Evolutionary conservation across 2,329 filamentous ascomycete species (phyloP).

Genomic region (Exophiala phaeomuriformis): DNA sequence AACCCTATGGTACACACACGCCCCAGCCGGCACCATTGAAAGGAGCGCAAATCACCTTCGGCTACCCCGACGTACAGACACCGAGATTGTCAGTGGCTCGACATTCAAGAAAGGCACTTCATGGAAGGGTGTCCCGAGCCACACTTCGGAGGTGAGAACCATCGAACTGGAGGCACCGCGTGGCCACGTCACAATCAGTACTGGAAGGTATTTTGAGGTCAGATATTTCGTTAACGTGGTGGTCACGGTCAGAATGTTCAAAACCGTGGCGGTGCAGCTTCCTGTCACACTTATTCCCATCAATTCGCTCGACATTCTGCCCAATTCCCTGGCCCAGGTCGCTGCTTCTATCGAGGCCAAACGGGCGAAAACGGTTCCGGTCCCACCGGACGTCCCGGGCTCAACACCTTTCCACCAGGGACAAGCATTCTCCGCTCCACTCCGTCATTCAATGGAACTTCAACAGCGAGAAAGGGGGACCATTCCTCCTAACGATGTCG

Average conservation of each 20-base stretch:
- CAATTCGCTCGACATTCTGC: constrained; percentile 51
- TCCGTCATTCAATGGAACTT: constrained; percentile 45
- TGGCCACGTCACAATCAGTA: constrained; percentile 25
- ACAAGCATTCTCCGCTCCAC: constrained; percentile 47
- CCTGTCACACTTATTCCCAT: constrained; percentile 52
- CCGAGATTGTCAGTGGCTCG: constrained; percentile 40
- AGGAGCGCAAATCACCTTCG: constrained; percentile 46
- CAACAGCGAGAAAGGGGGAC: constrained; percentile 12
- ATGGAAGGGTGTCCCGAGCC: constrained; percentile 40
- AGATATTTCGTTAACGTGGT: constrained; percentile 49
- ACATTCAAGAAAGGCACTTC: constrained; percentile 33
- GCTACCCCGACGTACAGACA: constrained; percentile 47
- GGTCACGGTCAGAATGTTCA: constrained; percentile 41
- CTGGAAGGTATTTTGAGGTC: constrained; percentile 50
- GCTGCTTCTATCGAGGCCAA: constrained; percentile 50
- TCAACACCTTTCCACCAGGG: constrained; percentile 36
- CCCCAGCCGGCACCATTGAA: constrained; percentile 43
- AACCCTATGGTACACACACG: constrained; percentile 30
- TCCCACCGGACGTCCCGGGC: constrained; percentile 21
- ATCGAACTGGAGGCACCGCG: constrained; percentile 8
- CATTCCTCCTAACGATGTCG: constrained; percentile 1
- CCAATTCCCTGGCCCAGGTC: constrained; percentile 46
- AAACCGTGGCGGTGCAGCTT: constrained; percentile 47
- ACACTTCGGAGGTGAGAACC: constrained; percentile 20
- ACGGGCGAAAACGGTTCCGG: constrained; percentile 29